Conservation (phyloP, 2,329 filamentous ascomycete species). For the Clonostachys rosea region DNA sequence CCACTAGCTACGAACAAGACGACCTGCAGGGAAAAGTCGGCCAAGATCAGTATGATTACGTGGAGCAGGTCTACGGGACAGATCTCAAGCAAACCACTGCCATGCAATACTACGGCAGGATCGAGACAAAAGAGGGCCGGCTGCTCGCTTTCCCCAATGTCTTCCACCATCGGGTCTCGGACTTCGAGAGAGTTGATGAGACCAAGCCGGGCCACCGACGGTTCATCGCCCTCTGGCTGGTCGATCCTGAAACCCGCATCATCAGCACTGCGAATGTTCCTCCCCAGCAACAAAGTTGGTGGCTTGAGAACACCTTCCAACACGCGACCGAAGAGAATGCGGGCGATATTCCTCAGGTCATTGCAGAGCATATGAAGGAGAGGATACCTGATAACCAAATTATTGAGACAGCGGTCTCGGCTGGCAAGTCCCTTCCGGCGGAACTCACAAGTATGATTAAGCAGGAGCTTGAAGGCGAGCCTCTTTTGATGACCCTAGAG, state of each 20-base stretch:
- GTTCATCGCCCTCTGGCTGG: constrained; percentile 47
- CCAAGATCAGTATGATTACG: constrained; percentile 2
- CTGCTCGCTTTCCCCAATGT: constrained; percentile 4
- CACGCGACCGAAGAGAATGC: background rate
- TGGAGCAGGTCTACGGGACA: constrained; percentile 1
- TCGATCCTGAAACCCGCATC: constrained; percentile 39
- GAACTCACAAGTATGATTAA: background rate
- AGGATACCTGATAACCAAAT: background rate
- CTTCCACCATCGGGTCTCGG: constrained; percentile 35
- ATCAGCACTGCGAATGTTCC: constrained; percentile 24
- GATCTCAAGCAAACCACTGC: background rate
- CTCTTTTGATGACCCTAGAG: background rate
- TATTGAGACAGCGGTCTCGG: background rate
- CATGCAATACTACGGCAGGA: background rate
- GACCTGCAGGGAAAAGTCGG: background rate
- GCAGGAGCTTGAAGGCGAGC: too few species aligned
- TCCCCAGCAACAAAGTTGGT: constrained; percentile 23
- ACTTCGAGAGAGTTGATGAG: constrained; percentile 39
- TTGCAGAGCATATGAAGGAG: background rate
- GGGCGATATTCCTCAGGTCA: background rate
- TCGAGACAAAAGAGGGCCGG: constrained; percentile 2
- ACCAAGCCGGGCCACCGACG: constrained; percentile 44
- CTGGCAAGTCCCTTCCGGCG: too few species aligned
- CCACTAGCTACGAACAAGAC: background rate
- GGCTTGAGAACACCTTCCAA: constrained; percentile 4